Evolutionary conservation across 768 basidiomycete species (phyloP).

Genomic region (Hygrophoropsis aurantiaca): DNA sequence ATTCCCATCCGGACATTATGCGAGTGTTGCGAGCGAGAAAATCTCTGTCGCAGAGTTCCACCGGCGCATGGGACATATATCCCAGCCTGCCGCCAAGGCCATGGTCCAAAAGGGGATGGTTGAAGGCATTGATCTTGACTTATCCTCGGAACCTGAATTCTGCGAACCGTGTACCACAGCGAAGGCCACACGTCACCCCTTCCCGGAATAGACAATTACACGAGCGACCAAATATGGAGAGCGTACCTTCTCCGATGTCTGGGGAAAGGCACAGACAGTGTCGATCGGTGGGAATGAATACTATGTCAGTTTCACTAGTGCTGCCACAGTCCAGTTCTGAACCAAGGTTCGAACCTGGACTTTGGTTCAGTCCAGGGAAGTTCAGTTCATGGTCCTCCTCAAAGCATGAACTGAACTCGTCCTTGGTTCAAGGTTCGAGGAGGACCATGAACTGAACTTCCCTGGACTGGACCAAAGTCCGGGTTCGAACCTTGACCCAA

Average conservation of each 20-base stretch:
- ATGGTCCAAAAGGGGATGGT: slow-evolving; percentile 11
- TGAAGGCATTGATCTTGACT: slow-evolving; percentile 26
- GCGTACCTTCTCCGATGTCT: slow-evolving; percentile 7
- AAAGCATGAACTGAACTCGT: too few species aligned
- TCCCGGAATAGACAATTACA: slow-evolving; percentile 1
- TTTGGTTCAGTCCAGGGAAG: too few species aligned
- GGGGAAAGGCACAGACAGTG: not conserved
- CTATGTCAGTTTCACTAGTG: slow-evolving; percentile 36
- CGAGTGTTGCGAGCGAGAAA: not conserved
- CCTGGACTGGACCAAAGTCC: too few species aligned
- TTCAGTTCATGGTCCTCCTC: too few species aligned
- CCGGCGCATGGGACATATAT: not conserved
- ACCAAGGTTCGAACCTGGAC: too few species aligned
- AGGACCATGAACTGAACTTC: too few species aligned
- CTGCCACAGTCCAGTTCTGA: too few species aligned
- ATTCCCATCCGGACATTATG: too few species aligned
- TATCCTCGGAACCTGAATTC: slow-evolving; percentile 15
- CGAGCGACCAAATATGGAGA: slow-evolving; percentile 6
- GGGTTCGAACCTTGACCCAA: too few species aligned
- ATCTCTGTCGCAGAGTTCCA: not conserved
- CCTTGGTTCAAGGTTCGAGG: too few species aligned
- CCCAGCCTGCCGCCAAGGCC: not conserved
- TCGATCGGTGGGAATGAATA: slow-evolving; percentile 25
- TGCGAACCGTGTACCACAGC: slow-evolving; percentile 31
- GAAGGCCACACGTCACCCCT: slow-evolving; percentile 25